Evolutionary conservation across 2,329 filamentous ascomycete genomes (phyloP), one percentile per base, ranked within the genome.

Genomic region (Sporothrix dimorphospora): DNA sequence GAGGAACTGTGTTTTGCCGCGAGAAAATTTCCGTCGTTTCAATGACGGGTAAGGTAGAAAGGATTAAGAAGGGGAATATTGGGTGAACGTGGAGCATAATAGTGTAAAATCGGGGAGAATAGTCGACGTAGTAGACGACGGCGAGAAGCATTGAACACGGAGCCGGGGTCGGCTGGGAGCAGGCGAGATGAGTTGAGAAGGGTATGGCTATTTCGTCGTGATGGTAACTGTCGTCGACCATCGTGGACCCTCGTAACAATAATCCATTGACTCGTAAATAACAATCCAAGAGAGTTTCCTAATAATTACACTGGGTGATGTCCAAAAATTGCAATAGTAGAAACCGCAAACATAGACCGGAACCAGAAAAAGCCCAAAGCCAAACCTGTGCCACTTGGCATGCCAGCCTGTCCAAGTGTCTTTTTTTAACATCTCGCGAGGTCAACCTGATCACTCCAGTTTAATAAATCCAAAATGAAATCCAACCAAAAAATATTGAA

Each of bases 161-260:
- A 30, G 24, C 38, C 40, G 49, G 19, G 5, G 12, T 59, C 51
- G 42, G 47, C 66, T 38, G 30, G 30, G 16, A 68, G 34, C 30
- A 21, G 11, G 24, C 24, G 65, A 53, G 30, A 11, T 68, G 69
- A 73, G 66, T 61, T 61, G 72, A 67, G 72, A 70, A 51, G 69
- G 40, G 59, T 67, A 72, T 72, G 53, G 47, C 59, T 69, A 51
- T 61, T 55, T 71, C 27, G 24, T 45, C 40, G 11, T 34, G 45
- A 27, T 42, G 40, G 24, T 9, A 8, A 16, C 16, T 19, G 7
- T 16, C 57, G 19, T 51, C 53, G 16, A 9, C 69, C 59, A 45
- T 11, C 68, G 42, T 61, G 53, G 9, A 30, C 53, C 51, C 68
- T 51, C 40, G 14, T 70, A 40, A 49, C 14, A 38, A 14, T 27